Base-by-base conservation (phyloP, 2,329 filamentous ascomycete genomes). In the Ophiostoma perfectum region DNA sequence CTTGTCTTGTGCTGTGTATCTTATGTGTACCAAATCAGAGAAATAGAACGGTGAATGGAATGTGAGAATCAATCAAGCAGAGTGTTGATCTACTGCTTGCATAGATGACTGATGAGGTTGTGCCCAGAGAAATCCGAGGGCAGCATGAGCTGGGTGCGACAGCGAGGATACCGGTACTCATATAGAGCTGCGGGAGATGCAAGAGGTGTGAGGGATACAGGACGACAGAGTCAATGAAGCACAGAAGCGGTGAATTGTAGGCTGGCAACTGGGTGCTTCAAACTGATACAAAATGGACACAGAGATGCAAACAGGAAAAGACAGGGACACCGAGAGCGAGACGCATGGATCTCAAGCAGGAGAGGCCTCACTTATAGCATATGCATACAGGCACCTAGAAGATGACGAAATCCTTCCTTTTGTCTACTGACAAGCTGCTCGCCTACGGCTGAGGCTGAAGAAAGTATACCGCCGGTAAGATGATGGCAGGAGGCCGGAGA, bases 261-360 rank as follows among this genome's bases (percentile, higher is more conserved):
- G 5, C 55, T 38, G 55, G 27, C 27, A 14, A 12, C 27, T 36
- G 9, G 27, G 6, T 6, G 6, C 42, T 6, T 8, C 7, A 44
- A 44, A 6, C 42, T 44, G 42, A 44, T 44, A 44, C 42, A 44
- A 7, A 44, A 12, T 27, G 12, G 27, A 12, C 27, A 18, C 11
- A 18, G 14, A 60, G 9, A 36, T 14, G 55, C 55, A 60, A 60
- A 60, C 55, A 60, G 55, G 55, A 60, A 18, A 14, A 60, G 55
- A 60, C 55, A 60, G 27, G 49, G 18, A 12, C 27, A 27, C 18
- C 38, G 55, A 14, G 27, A 60, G 27, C 45, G n/a, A 27, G 4
- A 60, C 38, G 55, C 27, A 60, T 7, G 55, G 27, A 38, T 12
- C 36, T 60, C 27, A 16, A 27, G 27, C 27, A 27, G 27, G 27